phyloP scores from a whole-genome alignment of 805 yeast genomes.

The Komagataella phaffii region DNA sequence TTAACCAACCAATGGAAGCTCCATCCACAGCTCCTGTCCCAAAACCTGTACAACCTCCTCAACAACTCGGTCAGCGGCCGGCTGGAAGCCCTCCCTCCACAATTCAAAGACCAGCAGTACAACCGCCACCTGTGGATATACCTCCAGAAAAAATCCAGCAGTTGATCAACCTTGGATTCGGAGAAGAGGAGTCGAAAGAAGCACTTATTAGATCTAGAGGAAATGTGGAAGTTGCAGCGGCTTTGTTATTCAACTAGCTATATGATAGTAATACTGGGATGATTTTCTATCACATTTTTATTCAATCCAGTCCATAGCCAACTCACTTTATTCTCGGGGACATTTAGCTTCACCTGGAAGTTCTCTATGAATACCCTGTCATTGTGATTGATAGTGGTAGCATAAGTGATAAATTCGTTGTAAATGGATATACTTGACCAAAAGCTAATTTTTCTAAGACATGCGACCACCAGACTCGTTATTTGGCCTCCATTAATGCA shows the following conservation, averaged over 20 bases:
- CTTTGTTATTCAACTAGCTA: slow-evolving; percentile 36
- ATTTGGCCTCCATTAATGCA: slow-evolving; percentile 86
- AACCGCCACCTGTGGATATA: slow-evolving; percentile 6
- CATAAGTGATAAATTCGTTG: slow-evolving; percentile 69
- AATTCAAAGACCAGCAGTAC: slow-evolving; percentile 1
- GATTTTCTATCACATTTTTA: slow-evolving; percentile 39
- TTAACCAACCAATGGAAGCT: slow-evolving; percentile 3
- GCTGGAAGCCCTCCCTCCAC: neutral
- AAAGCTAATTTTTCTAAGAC: slow-evolving; percentile 66
- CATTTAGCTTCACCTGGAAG: slow-evolving; percentile 49
- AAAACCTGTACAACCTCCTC: slow-evolving; percentile 2
- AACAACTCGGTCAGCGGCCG: neutral
- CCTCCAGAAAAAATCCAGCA: slow-evolving; percentile 21
- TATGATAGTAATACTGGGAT: slow-evolving; percentile 23
- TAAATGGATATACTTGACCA: slow-evolving; percentile 87
- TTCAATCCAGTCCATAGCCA: slow-evolving; percentile 63
- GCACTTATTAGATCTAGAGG: slow-evolving; percentile 64
- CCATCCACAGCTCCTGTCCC: slow-evolving; percentile 3
- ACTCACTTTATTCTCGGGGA: slow-evolving; percentile 37
- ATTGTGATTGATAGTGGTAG: slow-evolving; percentile 66
- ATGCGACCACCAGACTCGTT: slow-evolving; percentile 74
- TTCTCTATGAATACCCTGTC: slow-evolving; percentile 78
- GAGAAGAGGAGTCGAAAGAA: slow-evolving; percentile 41
- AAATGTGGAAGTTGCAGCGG: slow-evolving; percentile 78
- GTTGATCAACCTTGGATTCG: slow-evolving; percentile 59